Percentiles rank a stretch among this genome's conserved stretches.
phyloP scores from a whole-genome alignment of 441 rosid genomes.

The Manihot esculenta region DNA sequence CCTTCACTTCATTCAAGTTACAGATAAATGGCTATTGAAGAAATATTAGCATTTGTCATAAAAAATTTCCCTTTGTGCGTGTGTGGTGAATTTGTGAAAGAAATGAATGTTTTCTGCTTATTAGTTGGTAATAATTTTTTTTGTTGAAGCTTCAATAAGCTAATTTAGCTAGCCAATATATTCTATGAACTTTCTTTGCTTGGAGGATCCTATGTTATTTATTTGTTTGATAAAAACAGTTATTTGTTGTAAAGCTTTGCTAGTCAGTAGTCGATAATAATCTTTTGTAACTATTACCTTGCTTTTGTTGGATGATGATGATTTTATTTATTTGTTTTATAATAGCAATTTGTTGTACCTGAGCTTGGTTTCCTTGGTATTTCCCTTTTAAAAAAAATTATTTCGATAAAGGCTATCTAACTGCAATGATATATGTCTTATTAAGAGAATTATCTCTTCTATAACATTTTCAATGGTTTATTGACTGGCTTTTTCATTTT shows the following conservation, averaged over 20 bases:
- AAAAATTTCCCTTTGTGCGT: no score
- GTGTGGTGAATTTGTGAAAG: not conserved
- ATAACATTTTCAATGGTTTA: conserved; percentile 14
- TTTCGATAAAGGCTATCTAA: no score
- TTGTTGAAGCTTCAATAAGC: conserved; percentile 1
- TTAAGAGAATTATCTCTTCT: conserved; percentile 11
- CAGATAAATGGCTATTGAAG: not conserved
- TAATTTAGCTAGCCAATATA: not conserved
- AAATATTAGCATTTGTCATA: not conserved
- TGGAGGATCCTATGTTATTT: not conserved
- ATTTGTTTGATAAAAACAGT: not conserved
- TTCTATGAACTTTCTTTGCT: not conserved
- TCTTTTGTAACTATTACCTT: no score
- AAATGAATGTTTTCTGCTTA: not conserved
- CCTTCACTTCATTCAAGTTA: conserved; percentile 8
- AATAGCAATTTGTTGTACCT: not conserved
- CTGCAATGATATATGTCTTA: not conserved
- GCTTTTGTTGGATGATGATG: no score
- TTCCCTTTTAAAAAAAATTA: not conserved
- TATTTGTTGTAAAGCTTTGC: no score
- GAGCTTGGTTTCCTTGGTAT: not conserved
- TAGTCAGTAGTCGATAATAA: no score
- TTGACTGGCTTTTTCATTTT: conserved; percentile 25
- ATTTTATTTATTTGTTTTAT: no score
- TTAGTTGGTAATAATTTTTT: not conserved